phyloP scores from a whole-genome alignment of 1,284 basidiomycete species.

The Boletus sp. region DNA sequence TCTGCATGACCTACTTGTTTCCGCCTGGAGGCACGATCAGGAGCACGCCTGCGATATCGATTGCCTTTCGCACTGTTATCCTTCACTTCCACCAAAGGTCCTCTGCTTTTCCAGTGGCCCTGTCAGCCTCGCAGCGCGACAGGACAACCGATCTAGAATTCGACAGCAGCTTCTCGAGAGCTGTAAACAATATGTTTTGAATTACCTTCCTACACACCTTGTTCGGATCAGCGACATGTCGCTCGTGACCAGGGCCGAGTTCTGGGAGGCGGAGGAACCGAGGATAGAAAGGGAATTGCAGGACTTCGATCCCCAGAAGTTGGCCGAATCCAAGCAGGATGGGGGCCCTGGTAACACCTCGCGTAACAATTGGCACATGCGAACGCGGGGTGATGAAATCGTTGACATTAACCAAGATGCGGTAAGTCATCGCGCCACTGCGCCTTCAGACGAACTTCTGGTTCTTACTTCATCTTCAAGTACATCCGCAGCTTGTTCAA shows the following conservation, averaged over 20 bases:
- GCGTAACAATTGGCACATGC: background rate
- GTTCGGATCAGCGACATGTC: constrained; percentile 13
- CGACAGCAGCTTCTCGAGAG: constrained; percentile 10
- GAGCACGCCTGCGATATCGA: background rate
- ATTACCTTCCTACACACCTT: constrained; percentile 15
- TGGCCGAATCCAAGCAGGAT: background rate
- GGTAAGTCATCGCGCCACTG: background rate
- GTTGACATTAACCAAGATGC: constrained; percentile 1
- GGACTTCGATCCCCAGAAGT: background rate
- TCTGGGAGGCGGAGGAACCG: constrained; percentile 12
- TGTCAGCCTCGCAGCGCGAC: background rate
- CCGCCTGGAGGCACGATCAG: constrained; percentile 17
- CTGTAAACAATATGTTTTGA: constrained; percentile 19
- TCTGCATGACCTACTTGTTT: constrained; percentile 9
- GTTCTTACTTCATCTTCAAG: constrained; percentile 9
- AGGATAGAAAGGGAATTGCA: constrained; percentile 1
- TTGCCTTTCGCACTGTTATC: too few species aligned
- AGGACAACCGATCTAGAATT: background rate
- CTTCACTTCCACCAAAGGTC: constrained; percentile 7
- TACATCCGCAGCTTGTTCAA: constrained; percentile 17
- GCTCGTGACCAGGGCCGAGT: constrained; percentile 10
- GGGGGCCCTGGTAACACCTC: background rate
- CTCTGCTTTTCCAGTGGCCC: constrained; percentile 10
- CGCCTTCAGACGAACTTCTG: background rate
- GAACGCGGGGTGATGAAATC: constrained; percentile 2